phyloP scores from a whole-genome alignment of 805 yeast species.

The Schizosaccharomyces pombe region DNA sequence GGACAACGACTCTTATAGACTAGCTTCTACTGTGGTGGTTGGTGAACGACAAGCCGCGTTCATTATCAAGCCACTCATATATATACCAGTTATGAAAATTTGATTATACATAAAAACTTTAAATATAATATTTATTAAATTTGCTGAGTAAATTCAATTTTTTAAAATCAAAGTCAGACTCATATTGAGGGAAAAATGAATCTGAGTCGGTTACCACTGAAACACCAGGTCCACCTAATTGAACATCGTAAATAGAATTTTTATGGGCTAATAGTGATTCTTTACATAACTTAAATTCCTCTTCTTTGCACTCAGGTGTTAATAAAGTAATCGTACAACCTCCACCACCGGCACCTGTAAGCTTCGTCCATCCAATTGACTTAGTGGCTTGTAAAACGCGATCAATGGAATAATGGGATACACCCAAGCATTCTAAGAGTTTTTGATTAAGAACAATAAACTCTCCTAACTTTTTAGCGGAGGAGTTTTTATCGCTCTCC shows the following conservation, averaged over 20 bases:
- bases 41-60: no score
- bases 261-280: constrained; percentile 23
- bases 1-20: no score
- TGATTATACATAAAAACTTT: background rate
- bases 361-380: constrained; percentile 62
- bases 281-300: constrained; percentile 16
- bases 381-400: constrained; percentile 43
- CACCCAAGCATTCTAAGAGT: constrained; percentile 61
- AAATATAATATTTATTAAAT: background rate
- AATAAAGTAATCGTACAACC: constrained; percentile 88
- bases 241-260: constrained; percentile 54
- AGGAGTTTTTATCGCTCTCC: constrained; percentile 16
- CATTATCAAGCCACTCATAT: no score
- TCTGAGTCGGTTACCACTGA: constrained; percentile 14
- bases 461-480: constrained; percentile 23
- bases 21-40: no score
- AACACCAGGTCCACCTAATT: constrained; percentile 77
- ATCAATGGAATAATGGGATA: constrained; percentile 81
- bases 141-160: background rate
- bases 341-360: constrained; percentile 98
- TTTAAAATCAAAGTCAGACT: background rate
- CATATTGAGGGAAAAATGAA: background rate
- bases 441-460: constrained; percentile 73
- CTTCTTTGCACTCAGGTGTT: constrained; percentile 19
- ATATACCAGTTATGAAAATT: no score